Evolutionary conservation across 306 rosid genomes (phyloP).

Genomic region (Gastrolobium villosum): DNA sequence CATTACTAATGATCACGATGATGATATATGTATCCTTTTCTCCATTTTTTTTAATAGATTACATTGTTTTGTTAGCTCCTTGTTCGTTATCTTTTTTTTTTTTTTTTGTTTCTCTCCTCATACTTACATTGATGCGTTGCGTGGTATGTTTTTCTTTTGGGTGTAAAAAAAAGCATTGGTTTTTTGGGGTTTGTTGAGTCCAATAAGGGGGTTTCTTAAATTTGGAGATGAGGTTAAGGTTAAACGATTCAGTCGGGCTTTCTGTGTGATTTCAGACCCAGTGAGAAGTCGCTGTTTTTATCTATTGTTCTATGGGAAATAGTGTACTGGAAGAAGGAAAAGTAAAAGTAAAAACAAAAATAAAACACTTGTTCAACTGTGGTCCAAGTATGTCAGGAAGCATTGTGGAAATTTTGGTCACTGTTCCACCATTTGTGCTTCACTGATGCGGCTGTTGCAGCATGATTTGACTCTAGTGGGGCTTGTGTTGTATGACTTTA

Average conservation of each 20-base stretch:
- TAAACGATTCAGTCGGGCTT: constrained; percentile 17
- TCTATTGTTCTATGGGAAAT: constrained; percentile 25
- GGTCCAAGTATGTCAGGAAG: constrained; percentile 54
- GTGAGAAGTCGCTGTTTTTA: constrained; percentile 37
- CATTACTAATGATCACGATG: constrained; percentile 32
- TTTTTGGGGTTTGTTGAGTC: constrained; percentile 9
- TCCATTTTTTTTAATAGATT: constrained; percentile 46
- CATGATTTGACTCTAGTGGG: constrained; percentile 56
- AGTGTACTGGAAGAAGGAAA: constrained; percentile 40
- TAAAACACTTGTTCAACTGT: constrained; percentile 31
- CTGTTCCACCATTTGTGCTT: constrained; percentile 46
- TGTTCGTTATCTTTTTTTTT: neutral
- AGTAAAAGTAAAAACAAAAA: neutral
- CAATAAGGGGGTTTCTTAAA: constrained; percentile 9
- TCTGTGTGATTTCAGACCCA: constrained; percentile 18
- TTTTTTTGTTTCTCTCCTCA: neutral
- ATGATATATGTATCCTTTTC: constrained; percentile 49
- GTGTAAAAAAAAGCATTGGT: neutral
- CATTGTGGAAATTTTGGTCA: constrained; percentile 38
- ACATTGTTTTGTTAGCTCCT: constrained; percentile 9
- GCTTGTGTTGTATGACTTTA: constrained; percentile 33
- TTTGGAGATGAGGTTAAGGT: neutral
- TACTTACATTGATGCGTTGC: constrained; percentile 9
- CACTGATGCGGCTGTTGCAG: constrained; percentile 45
- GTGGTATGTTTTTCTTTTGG: neutral